These are phyloP conservation scores for Hypoxylon cercidicola DNA, from an alignment of 495 filamentous ascomycete genomes.

Conservation along the genomic window DNA sequence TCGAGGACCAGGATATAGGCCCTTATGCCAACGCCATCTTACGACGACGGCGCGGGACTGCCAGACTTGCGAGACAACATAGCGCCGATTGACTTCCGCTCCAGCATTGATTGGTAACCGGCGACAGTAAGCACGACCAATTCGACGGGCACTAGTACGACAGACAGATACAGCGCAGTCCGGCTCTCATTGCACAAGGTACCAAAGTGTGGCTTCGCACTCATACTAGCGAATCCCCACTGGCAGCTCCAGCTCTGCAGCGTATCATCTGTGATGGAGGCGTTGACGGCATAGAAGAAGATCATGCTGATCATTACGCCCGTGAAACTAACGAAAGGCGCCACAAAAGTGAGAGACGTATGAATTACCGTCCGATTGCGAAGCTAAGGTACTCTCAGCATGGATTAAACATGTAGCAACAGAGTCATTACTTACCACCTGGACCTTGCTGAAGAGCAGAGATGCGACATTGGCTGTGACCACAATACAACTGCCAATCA, in stretches of 20 bases:
- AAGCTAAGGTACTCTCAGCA: slow-evolving; percentile 49
- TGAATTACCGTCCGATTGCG: slow-evolving; percentile 51
- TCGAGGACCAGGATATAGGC: slow-evolving; percentile 3
- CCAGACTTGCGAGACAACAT: slow-evolving; percentile 37
- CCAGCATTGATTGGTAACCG: slow-evolving; percentile 51
- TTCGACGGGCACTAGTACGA: slow-evolving; percentile 64
- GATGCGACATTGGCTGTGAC: slow-evolving; percentile 55
- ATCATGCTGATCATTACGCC: slow-evolving; percentile 60
- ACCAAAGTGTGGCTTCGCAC: slow-evolving; percentile 56
- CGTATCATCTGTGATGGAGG: slow-evolving; percentile 56
- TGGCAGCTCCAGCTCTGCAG: slow-evolving; percentile 66
- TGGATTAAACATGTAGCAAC: slow-evolving; percentile 7
- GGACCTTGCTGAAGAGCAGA: slow-evolving; percentile 54
- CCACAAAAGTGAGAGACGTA: slow-evolving; percentile 50
- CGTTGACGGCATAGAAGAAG: slow-evolving; percentile 65
- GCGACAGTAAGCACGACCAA: slow-evolving; percentile 52
- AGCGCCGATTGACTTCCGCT: slow-evolving; percentile 46
- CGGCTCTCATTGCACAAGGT: slow-evolving; percentile 62
- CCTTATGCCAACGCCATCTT: background rate
- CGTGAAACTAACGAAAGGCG: slow-evolving; percentile 55
- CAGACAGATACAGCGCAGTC: slow-evolving; percentile 59
- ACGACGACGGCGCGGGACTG: slow-evolving; percentile 44
- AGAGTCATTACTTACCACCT: slow-evolving; percentile 45
- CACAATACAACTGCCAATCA: slow-evolving; percentile 57
- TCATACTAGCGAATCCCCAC: slow-evolving; percentile 60